Evolutionary conservation across 163 green algal genomes (phyloP).

Genomic region (Chloroidium sp.): DNA sequence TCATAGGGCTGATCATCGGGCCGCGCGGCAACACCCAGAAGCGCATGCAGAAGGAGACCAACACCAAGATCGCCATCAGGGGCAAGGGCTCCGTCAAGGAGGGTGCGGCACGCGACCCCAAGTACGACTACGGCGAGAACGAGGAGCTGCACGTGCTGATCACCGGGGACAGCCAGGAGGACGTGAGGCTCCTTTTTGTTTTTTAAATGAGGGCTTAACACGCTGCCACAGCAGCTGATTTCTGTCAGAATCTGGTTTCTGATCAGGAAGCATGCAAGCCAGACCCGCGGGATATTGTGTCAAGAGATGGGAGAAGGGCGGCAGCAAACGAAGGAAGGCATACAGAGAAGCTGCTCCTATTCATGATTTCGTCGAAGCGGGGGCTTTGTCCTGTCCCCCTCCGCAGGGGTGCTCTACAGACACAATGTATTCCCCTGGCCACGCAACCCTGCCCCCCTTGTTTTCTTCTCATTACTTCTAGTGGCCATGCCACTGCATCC

Average conservation of each 20-base stretch:
- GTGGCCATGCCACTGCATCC: too few relatives aligned
- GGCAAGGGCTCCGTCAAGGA: constrained; percentile 90
- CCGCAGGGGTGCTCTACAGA: too few relatives aligned
- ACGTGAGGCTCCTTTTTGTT: constrained; percentile 39
- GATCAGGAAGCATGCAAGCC: neutral
- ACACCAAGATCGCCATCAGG: constrained; percentile 94
- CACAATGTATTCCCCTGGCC: too few relatives aligned
- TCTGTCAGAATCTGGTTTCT: neutral
- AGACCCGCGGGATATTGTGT: too few relatives aligned
- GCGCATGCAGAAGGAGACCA: constrained; percentile 93
- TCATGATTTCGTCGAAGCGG: too few relatives aligned
- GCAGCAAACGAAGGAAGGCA: too few relatives aligned
- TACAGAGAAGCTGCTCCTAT: too few relatives aligned
- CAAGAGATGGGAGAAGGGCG: too few relatives aligned
- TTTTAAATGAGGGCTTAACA: neutral
- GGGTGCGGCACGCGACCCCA: constrained; percentile 63
- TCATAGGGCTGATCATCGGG: constrained; percentile 97
- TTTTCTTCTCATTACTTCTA: too few relatives aligned
- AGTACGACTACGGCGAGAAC: constrained; percentile 90
- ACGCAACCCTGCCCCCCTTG: too few relatives aligned
- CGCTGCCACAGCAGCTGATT: neutral
- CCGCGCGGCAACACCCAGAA: constrained; percentile 98
- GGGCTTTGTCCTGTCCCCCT: too few relatives aligned
- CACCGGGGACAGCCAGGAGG: constrained; percentile 81
- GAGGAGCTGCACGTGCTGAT: constrained; percentile 98